A percentile compares a stretch with the other conserved stretches of the same genome.
Evolutionary conservation across 257 asterid species (phyloP).

Genomic region (Anisodus acutangulus): DNA sequence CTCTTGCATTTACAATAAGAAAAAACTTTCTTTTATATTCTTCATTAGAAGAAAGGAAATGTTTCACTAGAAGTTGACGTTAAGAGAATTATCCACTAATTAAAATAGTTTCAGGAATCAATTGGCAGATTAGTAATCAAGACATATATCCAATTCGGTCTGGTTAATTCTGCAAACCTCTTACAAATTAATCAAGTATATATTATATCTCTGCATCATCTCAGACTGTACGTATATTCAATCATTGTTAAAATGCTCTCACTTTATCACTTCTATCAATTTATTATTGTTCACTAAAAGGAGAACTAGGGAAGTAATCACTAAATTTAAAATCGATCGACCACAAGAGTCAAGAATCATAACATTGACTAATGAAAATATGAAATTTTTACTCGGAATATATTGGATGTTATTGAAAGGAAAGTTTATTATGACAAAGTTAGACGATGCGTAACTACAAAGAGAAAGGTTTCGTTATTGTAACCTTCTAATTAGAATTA

Average conservation of each 20-base stretch:
- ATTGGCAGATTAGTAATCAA: neutral
- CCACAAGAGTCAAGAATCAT: neutral
- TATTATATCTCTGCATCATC: slow-evolving; percentile 1
- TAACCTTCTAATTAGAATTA: neutral
- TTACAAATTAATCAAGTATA: neutral
- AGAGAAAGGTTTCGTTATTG: neutral
- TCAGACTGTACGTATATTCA: neutral
- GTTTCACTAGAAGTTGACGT: neutral
- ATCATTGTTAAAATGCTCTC: neutral
- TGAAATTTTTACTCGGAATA: neutral
- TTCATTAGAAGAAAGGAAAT: neutral
- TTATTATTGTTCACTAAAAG: neutral
- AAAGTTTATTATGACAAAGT: too few species aligned
- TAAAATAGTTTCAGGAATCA: neutral
- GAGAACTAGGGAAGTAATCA: neutral
- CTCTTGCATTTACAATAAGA: neutral
- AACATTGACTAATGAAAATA: neutral
- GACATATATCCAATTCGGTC: neutral
- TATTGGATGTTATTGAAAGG: neutral
- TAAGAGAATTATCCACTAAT: neutral
- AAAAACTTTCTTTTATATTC: neutral
- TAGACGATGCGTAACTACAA: neutral
- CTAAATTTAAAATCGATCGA: neutral
- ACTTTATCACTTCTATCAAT: neutral
- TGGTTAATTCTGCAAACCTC: neutral